Conservation (phyloP, 148 eudicot species). For the Chenopodium suecicum region DNA sequence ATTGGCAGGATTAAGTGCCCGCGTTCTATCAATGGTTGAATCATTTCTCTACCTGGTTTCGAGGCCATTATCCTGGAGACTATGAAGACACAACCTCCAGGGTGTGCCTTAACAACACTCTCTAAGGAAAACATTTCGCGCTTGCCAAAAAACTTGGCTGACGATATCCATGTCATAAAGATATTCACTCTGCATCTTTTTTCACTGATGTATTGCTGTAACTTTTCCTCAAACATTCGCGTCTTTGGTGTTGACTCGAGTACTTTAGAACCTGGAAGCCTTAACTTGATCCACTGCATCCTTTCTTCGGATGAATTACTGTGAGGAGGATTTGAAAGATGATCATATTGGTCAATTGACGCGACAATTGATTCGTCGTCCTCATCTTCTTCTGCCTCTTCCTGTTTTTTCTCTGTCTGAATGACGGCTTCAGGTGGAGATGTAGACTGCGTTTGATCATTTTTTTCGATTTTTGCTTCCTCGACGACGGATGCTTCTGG, state of each 20-base stretch:
- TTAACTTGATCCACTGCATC: conserved; percentile 39
- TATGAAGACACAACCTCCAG: conserved; percentile 52
- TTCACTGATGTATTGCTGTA: conserved; percentile 26
- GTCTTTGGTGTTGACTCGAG: conserved; percentile 34
- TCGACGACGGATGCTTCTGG: neutral
- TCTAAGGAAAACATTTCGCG: conserved; percentile 54
- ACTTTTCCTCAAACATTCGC: conserved; percentile 30
- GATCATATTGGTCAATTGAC: neutral
- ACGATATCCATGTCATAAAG: conserved; percentile 74
- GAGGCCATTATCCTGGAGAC: conserved; percentile 66
- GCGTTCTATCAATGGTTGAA: conserved; percentile 37
- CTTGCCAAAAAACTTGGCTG: conserved; percentile 33
- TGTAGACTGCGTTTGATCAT: neutral
- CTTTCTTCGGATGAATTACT: conserved; percentile 27
- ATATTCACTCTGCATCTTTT: conserved; percentile 37
- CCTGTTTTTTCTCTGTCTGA: neutral
- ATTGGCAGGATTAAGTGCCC: conserved; percentile 40
- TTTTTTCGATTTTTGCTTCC: neutral
- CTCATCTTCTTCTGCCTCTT: neutral
- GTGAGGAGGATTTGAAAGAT: conserved; percentile 19
- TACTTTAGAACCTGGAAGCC: conserved; percentile 34
- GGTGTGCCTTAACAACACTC: conserved; percentile 57
- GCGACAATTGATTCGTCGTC: neutral
- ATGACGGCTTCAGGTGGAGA: neutral
- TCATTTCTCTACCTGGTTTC: conserved; percentile 27